Base-by-base conservation (phyloP, 2,329 filamentous ascomycete species). In the Podosphaera xanthii region DNA sequence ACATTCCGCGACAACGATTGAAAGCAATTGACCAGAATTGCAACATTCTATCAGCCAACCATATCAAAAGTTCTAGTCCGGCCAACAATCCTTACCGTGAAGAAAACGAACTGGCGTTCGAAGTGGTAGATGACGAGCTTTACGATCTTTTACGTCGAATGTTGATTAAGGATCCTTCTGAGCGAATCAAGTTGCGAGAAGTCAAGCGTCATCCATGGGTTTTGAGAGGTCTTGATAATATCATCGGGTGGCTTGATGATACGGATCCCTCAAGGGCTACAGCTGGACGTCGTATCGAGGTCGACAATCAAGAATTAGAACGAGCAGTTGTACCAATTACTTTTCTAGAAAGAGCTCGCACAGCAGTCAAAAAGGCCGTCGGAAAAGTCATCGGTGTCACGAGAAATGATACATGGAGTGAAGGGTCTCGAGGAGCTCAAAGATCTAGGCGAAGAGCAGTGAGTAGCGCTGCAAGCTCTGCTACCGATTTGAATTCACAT, bases 131-230 rank as follows among this genome's bases (percentile, higher is more conserved):
- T 63, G 83, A 88, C 54, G 77, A 85, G 9, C 74, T 98, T 7
- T 77, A 82, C 58, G 87, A 98, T 68, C 76, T 98, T 10, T 72
- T 98, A 35, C 76, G 75, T 56, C 81, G 83, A 64, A 82, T 98
- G 73, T 77, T 98, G 60, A 83, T 79, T 64, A 98, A 97, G 72
- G 88, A 97, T 67, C 90, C 91, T 0, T 78, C 86, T 36, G 83
- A 90, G 71, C 83, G 92, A 46, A 96, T 98, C 66, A 86, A 87
- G 6, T 75, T 98, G 58, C 82, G 84, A 61, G 91, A 96, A 65
- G 91, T 97, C 66, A 97, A 97, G 70, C 84, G 86, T 61, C 92
- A 98, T 68, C 83, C 84, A 4, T 98, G 92, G 92, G 84, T 97
- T 14, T 76, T 91, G 0, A 76, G 83, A 60, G 89, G 85, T 63